phyloP scores from a whole-genome alignment of 495 filamentous ascomycete species.

The Lasiosphaeris hirsuta region DNA sequence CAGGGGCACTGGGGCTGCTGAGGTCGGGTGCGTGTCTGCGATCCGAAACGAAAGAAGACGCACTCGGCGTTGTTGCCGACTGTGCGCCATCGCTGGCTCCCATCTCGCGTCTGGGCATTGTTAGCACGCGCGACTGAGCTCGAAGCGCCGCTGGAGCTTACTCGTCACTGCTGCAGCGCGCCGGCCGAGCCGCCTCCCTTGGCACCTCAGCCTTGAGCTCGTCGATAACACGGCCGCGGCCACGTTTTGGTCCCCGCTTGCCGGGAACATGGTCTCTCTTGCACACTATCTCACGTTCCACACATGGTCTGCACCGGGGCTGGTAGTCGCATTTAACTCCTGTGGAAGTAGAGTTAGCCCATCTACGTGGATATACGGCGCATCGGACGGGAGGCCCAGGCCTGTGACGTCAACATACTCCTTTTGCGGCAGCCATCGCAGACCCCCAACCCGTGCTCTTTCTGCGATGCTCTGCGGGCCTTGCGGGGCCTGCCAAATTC shows the following conservation, averaged over 20 bases:
- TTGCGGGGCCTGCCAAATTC: too few species aligned
- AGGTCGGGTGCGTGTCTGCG: conserved; percentile 22
- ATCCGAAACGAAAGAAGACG: conserved; percentile 11
- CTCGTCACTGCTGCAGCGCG: conserved; percentile 11
- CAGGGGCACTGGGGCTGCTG: conserved; percentile 23
- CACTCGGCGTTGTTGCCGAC: neutral
- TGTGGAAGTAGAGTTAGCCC: conserved; percentile 1
- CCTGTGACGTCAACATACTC: too few species aligned
- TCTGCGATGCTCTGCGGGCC: too few species aligned
- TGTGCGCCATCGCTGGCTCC: conserved; percentile 8
- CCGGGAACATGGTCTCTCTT: conserved; percentile 37
- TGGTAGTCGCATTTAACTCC: conserved; percentile 34
- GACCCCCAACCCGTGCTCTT: too few species aligned
- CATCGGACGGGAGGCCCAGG: too few species aligned
- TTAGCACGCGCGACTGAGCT: too few species aligned
- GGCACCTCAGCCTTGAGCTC: conserved; percentile 21
- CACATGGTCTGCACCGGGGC: conserved; percentile 34
- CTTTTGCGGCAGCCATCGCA: too few species aligned
- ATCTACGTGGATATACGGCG: too few species aligned
- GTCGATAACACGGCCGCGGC: conserved; percentile 34
- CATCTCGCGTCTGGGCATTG: conserved; percentile 1
- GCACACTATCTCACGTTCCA: conserved; percentile 27
- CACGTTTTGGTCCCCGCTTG: conserved; percentile 34
- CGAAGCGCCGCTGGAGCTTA: neutral
- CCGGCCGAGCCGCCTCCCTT: conserved; percentile 1